Percentiles rank a stretch among this genome's conserved stretches.
Conservation (phyloP, 139 green algal species). For the Chlorella ohadii region DNA sequence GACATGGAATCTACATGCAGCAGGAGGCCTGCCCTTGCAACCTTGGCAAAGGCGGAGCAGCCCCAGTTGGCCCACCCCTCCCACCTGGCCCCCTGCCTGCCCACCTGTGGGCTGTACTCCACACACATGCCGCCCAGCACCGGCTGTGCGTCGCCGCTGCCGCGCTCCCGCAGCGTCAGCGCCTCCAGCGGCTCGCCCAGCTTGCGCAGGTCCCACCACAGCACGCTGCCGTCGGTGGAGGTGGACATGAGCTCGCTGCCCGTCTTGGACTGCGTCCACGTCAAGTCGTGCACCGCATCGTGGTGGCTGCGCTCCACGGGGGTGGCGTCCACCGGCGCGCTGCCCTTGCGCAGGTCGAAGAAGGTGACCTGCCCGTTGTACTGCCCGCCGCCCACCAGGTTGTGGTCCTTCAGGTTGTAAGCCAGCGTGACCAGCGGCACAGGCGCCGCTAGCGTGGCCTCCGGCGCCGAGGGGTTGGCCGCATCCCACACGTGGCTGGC, state of each 20-base stretch:
- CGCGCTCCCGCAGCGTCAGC: constrained; percentile 78
- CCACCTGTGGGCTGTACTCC: constrained; percentile 71
- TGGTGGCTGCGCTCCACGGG: constrained; percentile 75
- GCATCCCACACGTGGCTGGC: constrained; percentile 91
- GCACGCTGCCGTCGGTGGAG: constrained; percentile 79
- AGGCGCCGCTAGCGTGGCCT: constrained; percentile 75
- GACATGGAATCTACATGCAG: too few species aligned
- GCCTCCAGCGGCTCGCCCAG: constrained; percentile 76
- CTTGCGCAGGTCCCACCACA: constrained; percentile 91
- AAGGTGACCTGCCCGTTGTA: constrained; percentile 92
- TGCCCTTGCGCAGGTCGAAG: constrained; percentile 90
- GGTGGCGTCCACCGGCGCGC: constrained; percentile 70
- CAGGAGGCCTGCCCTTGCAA: too few species aligned
- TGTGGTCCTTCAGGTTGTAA: constrained; percentile 87
- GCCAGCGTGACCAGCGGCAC: constrained; percentile 84
- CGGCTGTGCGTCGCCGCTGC: constrained; percentile 60
- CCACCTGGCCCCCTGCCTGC: too few species aligned
- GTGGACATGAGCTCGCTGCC: constrained; percentile 88
- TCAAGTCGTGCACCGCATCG: constrained; percentile 88
- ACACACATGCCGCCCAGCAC: constrained; percentile 75
- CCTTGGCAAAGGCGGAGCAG: too few species aligned
- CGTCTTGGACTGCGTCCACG: constrained; percentile 95
- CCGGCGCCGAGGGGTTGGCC: constrained; percentile 85
- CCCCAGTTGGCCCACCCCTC: neutral
- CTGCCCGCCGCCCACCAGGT: constrained; percentile 83